phyloP scores from a whole-genome alignment of 2,329 filamentous ascomycete species.

The Metarhizium sp. region DNA sequence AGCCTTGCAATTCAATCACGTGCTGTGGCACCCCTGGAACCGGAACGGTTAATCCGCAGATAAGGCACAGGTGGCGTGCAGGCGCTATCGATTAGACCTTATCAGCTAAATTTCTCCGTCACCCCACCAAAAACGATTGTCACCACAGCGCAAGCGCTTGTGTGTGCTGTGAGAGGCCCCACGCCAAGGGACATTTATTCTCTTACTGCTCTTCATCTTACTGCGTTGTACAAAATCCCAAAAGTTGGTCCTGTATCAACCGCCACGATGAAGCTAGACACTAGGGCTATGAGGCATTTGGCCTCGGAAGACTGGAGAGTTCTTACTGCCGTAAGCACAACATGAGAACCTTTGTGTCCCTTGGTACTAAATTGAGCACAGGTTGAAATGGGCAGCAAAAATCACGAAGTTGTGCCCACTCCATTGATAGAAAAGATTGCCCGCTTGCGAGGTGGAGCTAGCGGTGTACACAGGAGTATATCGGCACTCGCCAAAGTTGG shows the following conservation, averaged over 20 bases:
- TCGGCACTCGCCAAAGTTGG: conserved; percentile 86
- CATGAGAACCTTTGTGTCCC: conserved; percentile 3
- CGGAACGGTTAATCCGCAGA: conserved; percentile 10
- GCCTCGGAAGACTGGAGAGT: conserved; percentile 91
- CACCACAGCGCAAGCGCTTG: neutral
- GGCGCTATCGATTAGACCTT: conserved; percentile 22
- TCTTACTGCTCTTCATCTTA: neutral
- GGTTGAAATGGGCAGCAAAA: conserved; percentile 90
- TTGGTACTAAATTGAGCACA: conserved; percentile 27
- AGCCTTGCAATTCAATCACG: conserved; percentile 22
- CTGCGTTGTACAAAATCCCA: neutral
- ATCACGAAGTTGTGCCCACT: conserved; percentile 94
- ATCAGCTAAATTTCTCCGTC: conserved; percentile 16
- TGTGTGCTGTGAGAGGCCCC: neutral
- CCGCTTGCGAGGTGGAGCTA: conserved; percentile 66
- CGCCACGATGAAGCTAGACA: conserved; percentile 80
- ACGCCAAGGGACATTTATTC: neutral
- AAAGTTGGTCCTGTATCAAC: neutral
- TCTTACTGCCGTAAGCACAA: conserved; percentile 66
- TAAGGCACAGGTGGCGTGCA: neutral
- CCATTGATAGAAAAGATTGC: conserved; percentile 77
- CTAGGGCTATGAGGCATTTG: conserved; percentile 86
- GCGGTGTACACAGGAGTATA: conserved; percentile 77
- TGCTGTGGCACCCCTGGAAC: conserved; percentile 8
- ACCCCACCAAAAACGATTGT: conserved; percentile 15